These are phyloP conservation scores for Blechomonas ayalai DNA, from an alignment of 208 protist genomes.

Conservation along the genomic window DNA sequence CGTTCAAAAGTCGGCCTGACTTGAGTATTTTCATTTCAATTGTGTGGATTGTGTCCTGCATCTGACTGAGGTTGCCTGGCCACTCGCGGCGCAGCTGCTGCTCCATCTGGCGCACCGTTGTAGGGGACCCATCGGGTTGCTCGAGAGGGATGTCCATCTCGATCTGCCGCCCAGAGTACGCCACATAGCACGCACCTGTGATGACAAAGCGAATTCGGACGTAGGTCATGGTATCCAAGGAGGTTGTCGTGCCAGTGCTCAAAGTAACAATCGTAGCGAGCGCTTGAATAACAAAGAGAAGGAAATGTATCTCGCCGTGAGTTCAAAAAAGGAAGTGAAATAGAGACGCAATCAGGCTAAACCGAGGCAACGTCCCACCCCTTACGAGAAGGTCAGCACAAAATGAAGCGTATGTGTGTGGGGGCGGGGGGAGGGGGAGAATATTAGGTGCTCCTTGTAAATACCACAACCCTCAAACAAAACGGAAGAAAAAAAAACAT, in stretches of 20 bases:
- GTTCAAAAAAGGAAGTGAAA: too few relatives aligned
- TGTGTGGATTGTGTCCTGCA: slow-evolving; percentile 23
- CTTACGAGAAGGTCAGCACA: neutral
- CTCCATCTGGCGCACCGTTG: slow-evolving; percentile 37
- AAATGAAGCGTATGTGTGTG: slow-evolving; percentile 1
- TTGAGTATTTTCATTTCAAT: slow-evolving; percentile 53
- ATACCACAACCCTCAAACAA: neutral
- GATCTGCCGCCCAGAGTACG: slow-evolving; percentile 61
- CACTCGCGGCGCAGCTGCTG: slow-evolving; percentile 42
- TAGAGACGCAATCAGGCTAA: too few relatives aligned
- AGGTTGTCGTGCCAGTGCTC: neutral
- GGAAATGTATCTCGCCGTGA: too few relatives aligned
- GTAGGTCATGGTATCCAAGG: slow-evolving; percentile 20
- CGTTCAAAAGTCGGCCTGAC: slow-evolving; percentile 40
- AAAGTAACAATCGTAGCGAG: neutral
- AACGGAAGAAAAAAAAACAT: slow-evolving; percentile 17
- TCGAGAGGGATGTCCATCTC: slow-evolving; percentile 34
- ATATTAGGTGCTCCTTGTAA: neutral
- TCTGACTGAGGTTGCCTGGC: slow-evolving; percentile 49
- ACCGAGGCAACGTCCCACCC: too few relatives aligned
- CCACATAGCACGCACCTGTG: slow-evolving; percentile 45
- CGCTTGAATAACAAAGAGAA: neutral
- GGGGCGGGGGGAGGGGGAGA: neutral
- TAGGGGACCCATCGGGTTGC: slow-evolving; percentile 25
- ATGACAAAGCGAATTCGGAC: slow-evolving; percentile 62